Conservation (phyloP, 2,329 filamentous ascomycete species). For the Camptophora hylomeconis region DNA sequence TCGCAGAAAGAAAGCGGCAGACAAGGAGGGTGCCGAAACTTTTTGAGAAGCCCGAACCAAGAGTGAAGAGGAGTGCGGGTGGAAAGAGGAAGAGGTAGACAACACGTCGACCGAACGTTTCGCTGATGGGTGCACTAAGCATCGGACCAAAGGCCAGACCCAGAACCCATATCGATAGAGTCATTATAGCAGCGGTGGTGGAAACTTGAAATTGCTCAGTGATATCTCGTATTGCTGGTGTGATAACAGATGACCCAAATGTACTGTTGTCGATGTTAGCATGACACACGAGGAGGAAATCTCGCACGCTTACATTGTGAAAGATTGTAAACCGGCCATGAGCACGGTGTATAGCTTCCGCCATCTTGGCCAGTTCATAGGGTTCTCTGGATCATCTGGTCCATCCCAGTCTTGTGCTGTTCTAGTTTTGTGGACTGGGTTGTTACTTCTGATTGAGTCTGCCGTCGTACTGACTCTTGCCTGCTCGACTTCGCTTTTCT, state of each 20-base stretch:
- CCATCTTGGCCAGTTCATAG: slow-evolving; percentile 42
- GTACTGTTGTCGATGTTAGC: slow-evolving; percentile 13
- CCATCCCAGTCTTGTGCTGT: slow-evolving; percentile 41
- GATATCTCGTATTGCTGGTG: slow-evolving; percentile 39
- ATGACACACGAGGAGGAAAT: background rate
- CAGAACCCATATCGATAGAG: slow-evolving; percentile 57
- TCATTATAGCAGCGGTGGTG: slow-evolving; percentile 34
- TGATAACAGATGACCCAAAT: slow-evolving; percentile 23
- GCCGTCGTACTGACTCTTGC: too few species aligned
- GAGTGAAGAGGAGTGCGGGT: slow-evolving; percentile 42
- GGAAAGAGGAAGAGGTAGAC: slow-evolving; percentile 58
- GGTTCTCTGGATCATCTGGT: slow-evolving; percentile 44
- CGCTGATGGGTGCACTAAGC: slow-evolving; percentile 60
- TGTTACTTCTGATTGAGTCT: too few species aligned
- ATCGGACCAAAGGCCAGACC: slow-evolving; percentile 60
- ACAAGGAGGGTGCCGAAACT: slow-evolving; percentile 58
- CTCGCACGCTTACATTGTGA: slow-evolving; percentile 10
- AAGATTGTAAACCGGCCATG: slow-evolving; percentile 12
- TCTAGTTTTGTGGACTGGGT: slow-evolving; percentile 1
- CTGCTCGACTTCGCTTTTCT: too few species aligned
- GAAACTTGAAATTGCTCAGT: slow-evolving; percentile 27
- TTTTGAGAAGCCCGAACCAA: slow-evolving; percentile 36
- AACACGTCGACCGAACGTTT: slow-evolving; percentile 54
- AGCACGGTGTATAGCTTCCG: slow-evolving; percentile 28
- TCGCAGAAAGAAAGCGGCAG: slow-evolving; percentile 62